Conservation (phyloP, 768 basidiomycete species). For the Russula emetica region DNA sequence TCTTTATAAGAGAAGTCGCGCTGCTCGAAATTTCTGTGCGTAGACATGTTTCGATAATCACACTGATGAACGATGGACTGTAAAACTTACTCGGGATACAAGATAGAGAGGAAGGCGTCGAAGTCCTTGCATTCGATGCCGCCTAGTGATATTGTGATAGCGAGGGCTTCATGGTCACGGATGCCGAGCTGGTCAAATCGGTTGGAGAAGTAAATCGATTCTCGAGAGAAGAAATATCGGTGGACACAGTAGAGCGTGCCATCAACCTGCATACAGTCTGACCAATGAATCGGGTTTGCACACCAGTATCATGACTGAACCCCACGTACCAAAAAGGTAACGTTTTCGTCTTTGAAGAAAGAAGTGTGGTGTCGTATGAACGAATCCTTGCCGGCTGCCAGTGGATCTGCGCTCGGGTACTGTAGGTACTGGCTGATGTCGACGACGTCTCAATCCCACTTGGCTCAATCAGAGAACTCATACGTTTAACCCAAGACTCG, state of each 20-base stretch:
- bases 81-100: conserved; percentile 12
- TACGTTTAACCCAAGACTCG: background rate
- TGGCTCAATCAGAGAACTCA: too few relatives aligned
- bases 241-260: conserved; percentile 17
- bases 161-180: background rate
- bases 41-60: too few relatives aligned
- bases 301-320: too few relatives aligned
- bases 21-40: too few relatives aligned
- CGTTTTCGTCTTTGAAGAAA: conserved; percentile 20
- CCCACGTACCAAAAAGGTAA: conserved; percentile 19
- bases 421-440: background rate
- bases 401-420: background rate
- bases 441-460: background rate
- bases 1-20: too few relatives aligned
- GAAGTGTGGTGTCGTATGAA: conserved; percentile 17
- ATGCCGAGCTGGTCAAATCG: background rate
- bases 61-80: too few relatives aligned
- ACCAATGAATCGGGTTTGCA: background rate
- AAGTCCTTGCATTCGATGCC: conserved; percentile 10
- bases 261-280: background rate
- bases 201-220: conserved; percentile 8
- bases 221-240: conserved; percentile 21
- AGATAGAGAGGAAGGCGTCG: conserved; percentile 11
- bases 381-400: background rate
- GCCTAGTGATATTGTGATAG: background rate